phyloP scores from a whole-genome alignment of 148 eudicot genomes.

The Amaranthus cruentus region DNA sequence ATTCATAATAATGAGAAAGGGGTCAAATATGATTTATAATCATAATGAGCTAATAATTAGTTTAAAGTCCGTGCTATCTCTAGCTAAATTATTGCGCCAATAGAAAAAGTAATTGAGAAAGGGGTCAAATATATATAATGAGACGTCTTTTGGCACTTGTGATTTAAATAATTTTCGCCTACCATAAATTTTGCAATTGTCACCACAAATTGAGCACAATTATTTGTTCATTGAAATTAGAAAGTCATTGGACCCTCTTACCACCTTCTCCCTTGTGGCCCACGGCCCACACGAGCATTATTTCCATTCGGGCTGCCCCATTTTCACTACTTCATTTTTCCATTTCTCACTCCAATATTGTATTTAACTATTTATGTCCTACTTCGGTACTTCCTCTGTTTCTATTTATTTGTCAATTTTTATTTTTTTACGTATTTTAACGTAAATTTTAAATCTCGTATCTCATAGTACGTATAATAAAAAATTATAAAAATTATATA shows the following conservation, averaged over 20 bases:
- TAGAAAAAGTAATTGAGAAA: background rate
- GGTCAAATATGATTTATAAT: no score
- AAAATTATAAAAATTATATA: no score
- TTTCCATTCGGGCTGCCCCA: background rate
- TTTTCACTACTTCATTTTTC: background rate
- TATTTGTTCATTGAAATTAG: constrained; percentile 6
- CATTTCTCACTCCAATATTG: no score
- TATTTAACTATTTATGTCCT: no score
- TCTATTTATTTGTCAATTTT: no score
- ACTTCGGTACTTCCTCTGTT: no score
- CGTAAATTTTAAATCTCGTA: no score
- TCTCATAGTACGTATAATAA: no score
- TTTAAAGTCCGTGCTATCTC: background rate
- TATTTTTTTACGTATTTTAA: no score
- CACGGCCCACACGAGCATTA: constrained; percentile 3
- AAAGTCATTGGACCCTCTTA: background rate
- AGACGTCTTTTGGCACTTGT: background rate
- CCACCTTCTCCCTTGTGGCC: background rate
- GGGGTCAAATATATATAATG: background rate
- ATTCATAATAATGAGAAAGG: no score
- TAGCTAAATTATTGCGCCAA: background rate
- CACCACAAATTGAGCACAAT: constrained; percentile 15
- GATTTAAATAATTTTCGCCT: background rate
- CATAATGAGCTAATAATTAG: no score
- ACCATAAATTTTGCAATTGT: constrained; percentile 4